A percentile compares a stretch with the other conserved stretches of the same genome.
phyloP scores from a whole-genome alignment of 2,329 filamentous ascomycete species.

The Colletotrichum orchidophilum region DNA sequence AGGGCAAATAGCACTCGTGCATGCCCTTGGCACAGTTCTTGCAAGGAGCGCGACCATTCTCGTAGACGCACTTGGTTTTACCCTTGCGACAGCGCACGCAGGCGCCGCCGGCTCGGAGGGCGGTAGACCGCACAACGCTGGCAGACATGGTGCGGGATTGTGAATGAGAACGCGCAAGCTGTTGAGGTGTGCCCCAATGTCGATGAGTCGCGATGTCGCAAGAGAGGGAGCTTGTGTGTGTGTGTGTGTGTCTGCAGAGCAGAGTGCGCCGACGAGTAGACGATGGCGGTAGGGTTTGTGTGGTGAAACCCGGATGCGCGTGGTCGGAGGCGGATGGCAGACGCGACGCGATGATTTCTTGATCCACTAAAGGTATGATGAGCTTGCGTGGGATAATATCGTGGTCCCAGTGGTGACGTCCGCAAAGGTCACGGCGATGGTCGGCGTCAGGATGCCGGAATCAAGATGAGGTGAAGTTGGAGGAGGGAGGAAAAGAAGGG shows the following conservation, averaged over 20 bases:
- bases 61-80: conserved; percentile 72
- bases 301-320: not conserved
- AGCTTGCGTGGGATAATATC: not conserved
- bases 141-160: conserved; percentile 50
- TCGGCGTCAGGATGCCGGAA: conserved; percentile 8
- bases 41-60: conserved; percentile 69
- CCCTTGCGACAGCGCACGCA: conserved; percentile 72
- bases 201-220: not conserved
- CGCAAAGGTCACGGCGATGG: not conserved
- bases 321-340: not conserved
- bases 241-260: not conserved
- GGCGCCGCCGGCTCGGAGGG: conserved; percentile 68
- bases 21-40: conserved; percentile 72
- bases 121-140: conserved; percentile 63
- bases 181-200: not conserved
- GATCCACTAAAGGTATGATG: not conserved
- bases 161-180: not conserved
- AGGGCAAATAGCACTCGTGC: conserved; percentile 71
- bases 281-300: not conserved
- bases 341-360: conserved; percentile 23
- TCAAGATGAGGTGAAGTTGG: conserved; percentile 10
- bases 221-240: not conserved
- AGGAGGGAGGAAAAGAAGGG: conserved; percentile 12
- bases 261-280: conserved; percentile 5
- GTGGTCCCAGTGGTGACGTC: not conserved